Conservation (phyloP, 805 yeast genomes). For the Blastobotrys parvus region DNA sequence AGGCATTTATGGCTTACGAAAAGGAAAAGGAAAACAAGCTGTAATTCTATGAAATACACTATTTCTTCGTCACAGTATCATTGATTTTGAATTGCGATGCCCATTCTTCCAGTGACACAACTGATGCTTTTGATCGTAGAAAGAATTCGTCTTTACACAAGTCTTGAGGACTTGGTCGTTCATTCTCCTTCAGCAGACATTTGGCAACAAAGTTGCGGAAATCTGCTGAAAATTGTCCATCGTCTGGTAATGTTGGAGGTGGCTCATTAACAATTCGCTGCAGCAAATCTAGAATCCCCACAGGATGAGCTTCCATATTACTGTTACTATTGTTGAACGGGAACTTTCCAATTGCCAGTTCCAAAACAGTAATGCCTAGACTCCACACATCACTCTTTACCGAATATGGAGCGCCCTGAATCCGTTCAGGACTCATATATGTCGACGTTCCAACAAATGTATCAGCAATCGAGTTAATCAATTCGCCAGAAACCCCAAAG, state of each 20-base stretch:
- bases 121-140: constrained; percentile 17
- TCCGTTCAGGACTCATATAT: constrained; percentile 96
- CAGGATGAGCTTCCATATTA: constrained; percentile 27
- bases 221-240: constrained; percentile 34
- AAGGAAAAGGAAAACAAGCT: constrained; percentile 2
- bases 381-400: constrained; percentile 99
- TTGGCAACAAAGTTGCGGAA: constrained; percentile 62
- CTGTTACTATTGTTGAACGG: constrained; percentile 44
- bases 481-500: constrained; percentile 90
- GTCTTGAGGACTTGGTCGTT: constrained; percentile 67
- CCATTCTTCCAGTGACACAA: constrained; percentile 17
- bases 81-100: constrained; percentile 10
- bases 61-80: too few relatives aligned
- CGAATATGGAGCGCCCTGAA: constrained; percentile 88
- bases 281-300: constrained; percentile 80
- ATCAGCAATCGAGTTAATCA: constrained; percentile 90
- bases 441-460: constrained; percentile 98
- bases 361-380: constrained; percentile 80
- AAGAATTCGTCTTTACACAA: constrained; percentile 36
- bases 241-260: constrained; percentile 62
- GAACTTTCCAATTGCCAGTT: constrained; percentile 75
- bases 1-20: constrained; percentile 33
- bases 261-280: constrained; percentile 92
- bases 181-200: constrained; percentile 68
- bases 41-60: too few relatives aligned